These are phyloP conservation scores for Benincasa hispida DNA, from an alignment of 306 rosid species.

Conservation along the genomic window DNA sequence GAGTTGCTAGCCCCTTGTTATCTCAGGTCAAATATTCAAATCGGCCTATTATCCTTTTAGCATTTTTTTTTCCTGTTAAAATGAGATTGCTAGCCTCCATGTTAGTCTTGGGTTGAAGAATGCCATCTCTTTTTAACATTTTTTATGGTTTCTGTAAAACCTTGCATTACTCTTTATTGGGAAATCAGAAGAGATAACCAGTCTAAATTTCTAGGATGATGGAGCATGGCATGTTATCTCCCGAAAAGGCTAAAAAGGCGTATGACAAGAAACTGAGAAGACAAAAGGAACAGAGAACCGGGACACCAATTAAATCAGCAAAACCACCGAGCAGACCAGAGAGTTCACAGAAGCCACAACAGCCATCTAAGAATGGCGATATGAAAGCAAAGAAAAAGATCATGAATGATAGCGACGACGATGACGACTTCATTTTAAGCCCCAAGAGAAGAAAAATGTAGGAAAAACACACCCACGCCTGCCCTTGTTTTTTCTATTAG, in stretches of 20 bases:
- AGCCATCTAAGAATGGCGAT: conserved; percentile 55
- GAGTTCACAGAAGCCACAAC: conserved; percentile 55
- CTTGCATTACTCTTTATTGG: not conserved
- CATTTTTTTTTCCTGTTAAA: not conserved
- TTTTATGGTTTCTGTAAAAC: conserved; percentile 1
- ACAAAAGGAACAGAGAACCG: conserved; percentile 64
- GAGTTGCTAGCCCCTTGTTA: not conserved
- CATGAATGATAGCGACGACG: conserved; percentile 24
- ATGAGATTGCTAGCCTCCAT: not conserved
- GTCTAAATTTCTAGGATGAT: conserved; percentile 55
- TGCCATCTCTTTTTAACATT: not conserved
- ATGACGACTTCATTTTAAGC: conserved; percentile 25
- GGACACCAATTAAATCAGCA: conserved; percentile 61
- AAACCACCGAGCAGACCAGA: conserved; percentile 43
- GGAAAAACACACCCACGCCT: not conserved
- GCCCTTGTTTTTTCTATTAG: not conserved
- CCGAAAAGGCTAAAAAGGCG: conserved; percentile 68
- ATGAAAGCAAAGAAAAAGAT: conserved; percentile 59
- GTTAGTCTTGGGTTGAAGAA: not conserved
- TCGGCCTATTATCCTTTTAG: not conserved
- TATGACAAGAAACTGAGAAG: conserved; percentile 73
- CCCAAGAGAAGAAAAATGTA: conserved; percentile 62
- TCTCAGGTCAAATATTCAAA: not conserved
- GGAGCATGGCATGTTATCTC: conserved; percentile 86
- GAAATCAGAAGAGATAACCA: not conserved